Percentiles rank a stretch among this genome's conserved stretches.
These are phyloP conservation scores for Tetrahymena elliotti DNA, from an alignment of 73 alveolate genomes.

Conservation along the genomic window DNA sequence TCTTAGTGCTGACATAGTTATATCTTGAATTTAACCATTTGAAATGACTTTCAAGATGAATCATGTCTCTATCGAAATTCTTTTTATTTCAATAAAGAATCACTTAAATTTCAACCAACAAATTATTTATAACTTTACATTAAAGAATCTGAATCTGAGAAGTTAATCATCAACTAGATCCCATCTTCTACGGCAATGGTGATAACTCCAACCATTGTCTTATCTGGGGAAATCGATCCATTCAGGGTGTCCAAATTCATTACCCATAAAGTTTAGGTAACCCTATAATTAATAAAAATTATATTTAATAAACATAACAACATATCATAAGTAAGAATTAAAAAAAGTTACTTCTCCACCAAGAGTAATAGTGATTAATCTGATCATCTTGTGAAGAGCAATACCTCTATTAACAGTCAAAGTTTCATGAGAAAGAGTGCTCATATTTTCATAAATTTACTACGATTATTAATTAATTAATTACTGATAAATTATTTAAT, in stretches of 20 bases:
- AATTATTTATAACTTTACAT: not conserved
- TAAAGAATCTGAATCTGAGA: slow-evolving; percentile 1
- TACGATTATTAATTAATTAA: not conserved
- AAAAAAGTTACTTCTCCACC: slow-evolving; percentile 83
- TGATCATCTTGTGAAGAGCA: slow-evolving; percentile 91
- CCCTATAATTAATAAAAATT: not conserved
- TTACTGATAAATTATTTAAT: not conserved
- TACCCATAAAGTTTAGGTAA: slow-evolving; percentile 95
- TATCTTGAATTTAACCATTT: slow-evolving; percentile 66
- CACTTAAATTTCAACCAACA: not conserved
- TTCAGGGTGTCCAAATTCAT: slow-evolving; percentile 99
- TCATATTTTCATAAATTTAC: slow-evolving; percentile 83
- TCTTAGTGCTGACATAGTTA: slow-evolving; percentile 73
- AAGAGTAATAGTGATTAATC: slow-evolving; percentile 84
- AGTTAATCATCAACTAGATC: slow-evolving; percentile 78
- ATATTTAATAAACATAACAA: no score
- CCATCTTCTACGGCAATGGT: slow-evolving; percentile 94
- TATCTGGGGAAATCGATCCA: slow-evolving; percentile 99
- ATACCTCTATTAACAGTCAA: slow-evolving; percentile 88
- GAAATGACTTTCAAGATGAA: slow-evolving; percentile 20
- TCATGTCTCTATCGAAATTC: slow-evolving; percentile 38
- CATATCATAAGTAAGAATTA: not conserved
- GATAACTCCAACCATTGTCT: slow-evolving; percentile 93
- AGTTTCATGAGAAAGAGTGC: slow-evolving; percentile 52
- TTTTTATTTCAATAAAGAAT: not conserved